These are phyloP conservation scores for Beta vulgaris DNA, from an alignment of 148 eudicot genomes.

Conservation along the genomic window DNA sequence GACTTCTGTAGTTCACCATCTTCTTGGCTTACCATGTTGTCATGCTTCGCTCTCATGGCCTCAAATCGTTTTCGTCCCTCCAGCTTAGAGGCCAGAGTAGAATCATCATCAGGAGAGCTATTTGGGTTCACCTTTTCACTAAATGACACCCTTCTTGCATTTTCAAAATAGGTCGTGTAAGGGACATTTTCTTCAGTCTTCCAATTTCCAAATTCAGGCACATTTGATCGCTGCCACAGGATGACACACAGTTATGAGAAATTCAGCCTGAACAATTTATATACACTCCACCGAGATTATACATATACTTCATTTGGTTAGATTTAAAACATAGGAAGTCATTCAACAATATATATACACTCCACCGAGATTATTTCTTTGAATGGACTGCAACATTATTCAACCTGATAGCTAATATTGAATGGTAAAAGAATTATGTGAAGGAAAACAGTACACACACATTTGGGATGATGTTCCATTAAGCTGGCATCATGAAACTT, in stretches of 20 bases:
- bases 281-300: not conserved
- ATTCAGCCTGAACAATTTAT: not conserved
- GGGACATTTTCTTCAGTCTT: conserved; percentile 43
- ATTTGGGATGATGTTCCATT: too few relatives aligned
- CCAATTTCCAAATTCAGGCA: conserved; percentile 56
- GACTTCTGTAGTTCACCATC: conserved; percentile 41
- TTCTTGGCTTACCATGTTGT: conserved; percentile 32
- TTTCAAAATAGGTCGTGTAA: conserved; percentile 44
- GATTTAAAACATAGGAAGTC: not conserved
- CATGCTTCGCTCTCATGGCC: conserved; percentile 35
- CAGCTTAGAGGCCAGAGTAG: conserved; percentile 12
- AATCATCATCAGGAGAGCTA: conserved; percentile 26
- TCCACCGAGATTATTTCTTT: not conserved
- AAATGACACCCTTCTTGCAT: conserved; percentile 36
- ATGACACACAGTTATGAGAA: conserved; percentile 9
- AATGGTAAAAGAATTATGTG: too few relatives aligned
- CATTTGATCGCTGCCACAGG: conserved; percentile 42
- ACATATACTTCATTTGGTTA: too few relatives aligned
- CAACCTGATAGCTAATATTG: too few relatives aligned
- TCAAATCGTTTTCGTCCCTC: conserved; percentile 33
- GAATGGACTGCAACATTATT: not conserved
- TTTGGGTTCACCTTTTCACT: conserved; percentile 32
- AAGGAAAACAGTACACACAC: too few relatives aligned
- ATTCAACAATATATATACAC: not conserved
- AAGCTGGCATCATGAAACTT: too few relatives aligned